Conservation (phyloP, 1,284 basidiomycete genomes). For the Ganoderma sp. region DNA sequence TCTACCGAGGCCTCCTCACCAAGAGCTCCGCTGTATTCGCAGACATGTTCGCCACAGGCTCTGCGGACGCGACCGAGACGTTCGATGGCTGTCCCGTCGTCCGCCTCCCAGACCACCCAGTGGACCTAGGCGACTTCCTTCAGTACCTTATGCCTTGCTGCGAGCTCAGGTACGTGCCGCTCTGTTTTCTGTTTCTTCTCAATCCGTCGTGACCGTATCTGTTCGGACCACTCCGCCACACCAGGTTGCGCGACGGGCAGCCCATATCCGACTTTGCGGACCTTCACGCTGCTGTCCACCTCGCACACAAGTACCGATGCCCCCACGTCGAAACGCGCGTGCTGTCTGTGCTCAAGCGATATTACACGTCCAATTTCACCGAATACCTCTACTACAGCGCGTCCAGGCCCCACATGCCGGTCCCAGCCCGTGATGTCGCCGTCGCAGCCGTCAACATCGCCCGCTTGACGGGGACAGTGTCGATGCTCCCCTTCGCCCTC, state of each 20-base stretch:
- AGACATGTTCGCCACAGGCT: no score
- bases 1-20: no score
- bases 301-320: slow-evolving; percentile 9
- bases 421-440: neutral
- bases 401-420: neutral
- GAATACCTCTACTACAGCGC: neutral
- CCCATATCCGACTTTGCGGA: neutral
- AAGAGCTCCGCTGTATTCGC: no score
- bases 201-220: neutral
- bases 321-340: neutral
- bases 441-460: slow-evolving; percentile 9
- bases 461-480: slow-evolving; percentile 4
- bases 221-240: neutral
- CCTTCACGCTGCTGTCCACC: slow-evolving; percentile 7
- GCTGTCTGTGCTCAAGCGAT: neutral
- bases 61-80: no score
- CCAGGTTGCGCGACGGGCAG: neutral
- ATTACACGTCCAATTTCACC: neutral
- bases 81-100: no score
- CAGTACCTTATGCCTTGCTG: neutral
- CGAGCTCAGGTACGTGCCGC: neutral
- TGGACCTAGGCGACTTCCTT: neutral
- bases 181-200: no score
- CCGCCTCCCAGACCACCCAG: no score
- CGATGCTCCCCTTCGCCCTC: slow-evolving; percentile 8